Evolutionary conservation across 345 rosid genomes (phyloP), one percentile per base, ranked within the genome.

Genomic region (Capsella bursapastoris): DNA sequence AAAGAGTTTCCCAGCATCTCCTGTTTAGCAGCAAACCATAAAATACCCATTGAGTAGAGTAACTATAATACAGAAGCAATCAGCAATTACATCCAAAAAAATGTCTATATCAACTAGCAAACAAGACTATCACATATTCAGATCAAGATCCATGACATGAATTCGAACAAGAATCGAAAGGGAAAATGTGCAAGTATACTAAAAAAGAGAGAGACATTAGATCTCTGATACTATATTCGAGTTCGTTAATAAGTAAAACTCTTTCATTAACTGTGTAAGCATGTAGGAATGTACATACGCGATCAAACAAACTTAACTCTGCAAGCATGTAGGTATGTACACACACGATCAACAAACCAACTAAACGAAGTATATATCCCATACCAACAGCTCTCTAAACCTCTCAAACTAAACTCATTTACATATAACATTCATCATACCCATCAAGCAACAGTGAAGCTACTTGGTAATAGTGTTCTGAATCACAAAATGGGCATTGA

Each of bases 1-100:
- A 76, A 57, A 27, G 83, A 75, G 79, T 78, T 86, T 55, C 87
- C 89, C 28, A 82, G 82, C 94, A 92, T 89, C 82, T 79, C 69
- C 90, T 83, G 68, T 75, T 73, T 31, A 61, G 7, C 57, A 57
- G 9, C 5, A 66, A 67, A 63, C 27, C 38, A 52, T 37, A 70
- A 13, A 31, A 5, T 1, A 44, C 16, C 40, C 31, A 55, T 6
- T 55, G 8, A 52, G 25, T 32, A 52, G 34, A 29, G 38, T 29
- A 60, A 61, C 4, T 13, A 57, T 3, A 15, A 57, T 57, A 4
- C 7, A 16, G 13, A 49, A n/a, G 3, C 28, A 48, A 38, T 31
- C 58, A 52, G 28, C 5, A 41, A 40, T 13, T 41, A 4, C 34
- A 52, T 51, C 6, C n/a, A 49, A 51, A 50, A n/a, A 34, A 74